Evolutionary conservation across 805 yeast species (phyloP), one percentile per base, ranked within the genome.

Genomic region (Maudiozyma barnettii): DNA sequence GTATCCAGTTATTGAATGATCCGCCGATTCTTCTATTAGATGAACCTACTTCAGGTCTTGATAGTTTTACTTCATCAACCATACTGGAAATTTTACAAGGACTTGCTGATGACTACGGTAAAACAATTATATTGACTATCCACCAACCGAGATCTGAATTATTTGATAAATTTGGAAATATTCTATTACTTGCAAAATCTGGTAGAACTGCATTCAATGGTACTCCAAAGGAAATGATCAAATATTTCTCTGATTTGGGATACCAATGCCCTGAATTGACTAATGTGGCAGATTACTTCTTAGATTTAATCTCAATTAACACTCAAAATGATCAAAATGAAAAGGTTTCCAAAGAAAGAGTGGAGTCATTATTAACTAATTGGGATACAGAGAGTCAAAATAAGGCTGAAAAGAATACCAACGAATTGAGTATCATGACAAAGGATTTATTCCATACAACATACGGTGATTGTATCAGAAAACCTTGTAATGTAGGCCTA

Each of bases 31-130:
- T 88, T 33, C 72, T 88, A 44, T 64, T 88, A 21, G 96, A 88
- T 64, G 96, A 88, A 58, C 95, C 96, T 2, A 88, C 95, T 0
- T 84, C 95, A 4, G 96, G 96, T 0, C 70, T 88, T 22, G 96
- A 88, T 58, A 78, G 90, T 12, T 78, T 84, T 48, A 85, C 93
- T 0, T 84, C 95, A 0, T 72, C 77, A 1, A 75, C 85, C 2
- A 82, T 87, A 33, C 61, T 88, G 38, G 68, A 72, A 29, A 76
- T 87, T 37, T 68, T 87, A 48, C 70, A 77, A 44, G 69, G 71
- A 2, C 63, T 88, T 35, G 77, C 88, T 2, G 57, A 51, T 2
- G 59, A 64, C n/a, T 75, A 72, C 29, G 78, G 81, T 6, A 78
- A 81, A 12, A 84, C 95, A 0, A 73, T 88, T 8, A 75, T 87